These are phyloP conservation scores for Diophrys sp. DNA, from an alignment of 73 alveolate species.

Conservation along the genomic window DNA sequence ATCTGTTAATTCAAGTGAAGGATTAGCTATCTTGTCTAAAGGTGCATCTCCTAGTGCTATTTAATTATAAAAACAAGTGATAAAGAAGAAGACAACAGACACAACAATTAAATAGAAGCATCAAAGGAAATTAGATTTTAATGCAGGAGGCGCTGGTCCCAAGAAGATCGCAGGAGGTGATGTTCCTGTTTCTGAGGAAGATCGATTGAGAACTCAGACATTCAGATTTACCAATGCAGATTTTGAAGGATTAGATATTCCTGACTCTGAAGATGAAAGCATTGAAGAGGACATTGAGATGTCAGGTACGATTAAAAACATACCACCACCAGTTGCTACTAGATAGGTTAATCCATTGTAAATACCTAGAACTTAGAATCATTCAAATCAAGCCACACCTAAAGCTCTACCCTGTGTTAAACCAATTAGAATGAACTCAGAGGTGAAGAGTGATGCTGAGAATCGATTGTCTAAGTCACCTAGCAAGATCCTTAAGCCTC, in stretches of 20 bases:
- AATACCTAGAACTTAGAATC: too few relatives aligned
- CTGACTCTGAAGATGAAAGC: background rate
- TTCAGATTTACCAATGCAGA: slow-evolving; percentile 1
- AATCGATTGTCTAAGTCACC: background rate
- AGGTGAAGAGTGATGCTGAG: background rate
- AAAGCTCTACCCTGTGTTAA: too few relatives aligned
- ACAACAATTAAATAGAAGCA: background rate
- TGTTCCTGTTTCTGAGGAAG: background rate
- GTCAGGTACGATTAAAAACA: too few relatives aligned
- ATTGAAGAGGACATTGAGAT: slow-evolving; percentile 14
- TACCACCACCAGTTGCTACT: too few relatives aligned
- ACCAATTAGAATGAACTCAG: too few relatives aligned
- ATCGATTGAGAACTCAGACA: slow-evolving; percentile 8
- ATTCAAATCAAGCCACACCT: too few relatives aligned
- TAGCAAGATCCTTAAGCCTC: background rate
- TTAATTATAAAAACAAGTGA: too few relatives aligned
- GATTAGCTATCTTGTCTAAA: too few relatives aligned
- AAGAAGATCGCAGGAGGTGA: background rate
- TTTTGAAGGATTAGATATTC: background rate
- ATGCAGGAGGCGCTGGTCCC: background rate
- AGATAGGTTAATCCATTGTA: too few relatives aligned
- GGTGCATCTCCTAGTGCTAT: too few relatives aligned
- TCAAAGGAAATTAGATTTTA: background rate
- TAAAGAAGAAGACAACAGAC: background rate
- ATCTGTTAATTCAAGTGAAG: too few relatives aligned